These are phyloP conservation scores for Oxyria digyna DNA, from an alignment of 148 eudicot species.

Conservation along the genomic window DNA sequence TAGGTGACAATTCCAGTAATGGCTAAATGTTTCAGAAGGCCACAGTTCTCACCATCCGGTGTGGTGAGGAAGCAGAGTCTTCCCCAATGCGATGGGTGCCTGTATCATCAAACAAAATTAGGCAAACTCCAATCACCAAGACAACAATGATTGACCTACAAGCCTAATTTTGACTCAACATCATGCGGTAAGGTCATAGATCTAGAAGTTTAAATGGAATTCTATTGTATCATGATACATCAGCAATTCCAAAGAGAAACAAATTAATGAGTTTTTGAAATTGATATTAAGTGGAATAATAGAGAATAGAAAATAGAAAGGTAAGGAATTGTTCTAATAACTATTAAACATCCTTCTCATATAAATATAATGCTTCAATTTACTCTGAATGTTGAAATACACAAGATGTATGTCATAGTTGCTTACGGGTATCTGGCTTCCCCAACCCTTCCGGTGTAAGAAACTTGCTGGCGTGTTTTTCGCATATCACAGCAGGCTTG, in stretches of 20 bases:
- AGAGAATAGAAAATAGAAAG: too few species aligned
- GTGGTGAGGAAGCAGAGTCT: slow-evolving; percentile 78
- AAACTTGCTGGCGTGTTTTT: slow-evolving; percentile 76
- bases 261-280: background rate
- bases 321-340: too few species aligned
- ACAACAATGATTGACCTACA: background rate
- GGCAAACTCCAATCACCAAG: background rate
- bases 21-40: slow-evolving; percentile 86
- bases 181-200: too few species aligned
- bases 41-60: slow-evolving; percentile 94
- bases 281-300: too few species aligned
- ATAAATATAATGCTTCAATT: too few species aligned
- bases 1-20: slow-evolving; percentile 77
- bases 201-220: background rate
- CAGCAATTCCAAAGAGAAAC: background rate
- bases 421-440: slow-evolving; percentile 99
- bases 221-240: background rate
- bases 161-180: background rate
- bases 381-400: too few species aligned
- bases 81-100: slow-evolving; percentile 99
- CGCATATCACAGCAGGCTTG: slow-evolving; percentile 79
- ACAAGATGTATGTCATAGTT: too few species aligned
- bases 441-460: slow-evolving; percentile 83
- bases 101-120: slow-evolving; percentile 19
- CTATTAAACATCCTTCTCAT: too few species aligned